phyloP scores from a whole-genome alignment of 805 yeast species.

The Kuraishia hungarica region DNA sequence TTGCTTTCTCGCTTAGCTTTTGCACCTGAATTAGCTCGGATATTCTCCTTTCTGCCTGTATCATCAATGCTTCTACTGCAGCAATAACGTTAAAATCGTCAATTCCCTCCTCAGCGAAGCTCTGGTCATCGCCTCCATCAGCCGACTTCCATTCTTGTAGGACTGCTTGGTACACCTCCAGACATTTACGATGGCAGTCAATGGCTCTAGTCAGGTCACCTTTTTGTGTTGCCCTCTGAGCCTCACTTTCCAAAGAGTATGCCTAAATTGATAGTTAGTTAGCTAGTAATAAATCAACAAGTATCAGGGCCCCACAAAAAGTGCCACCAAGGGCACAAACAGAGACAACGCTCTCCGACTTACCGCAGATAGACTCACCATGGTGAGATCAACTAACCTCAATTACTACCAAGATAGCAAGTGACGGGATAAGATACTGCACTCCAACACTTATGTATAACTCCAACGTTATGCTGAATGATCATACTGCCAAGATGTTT shows the following conservation, averaged over 20 bases:
- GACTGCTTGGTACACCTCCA: conserved; percentile 19
- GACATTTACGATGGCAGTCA: conserved; percentile 26
- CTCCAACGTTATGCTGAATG: too few species aligned
- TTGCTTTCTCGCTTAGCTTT: conserved; percentile 4
- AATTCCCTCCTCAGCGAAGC: not conserved
- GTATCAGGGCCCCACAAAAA: not conserved
- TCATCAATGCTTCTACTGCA: conserved; percentile 12
- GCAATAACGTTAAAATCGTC: conserved; percentile 14
- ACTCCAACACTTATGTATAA: too few species aligned
- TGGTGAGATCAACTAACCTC: not conserved
- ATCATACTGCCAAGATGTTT: too few species aligned
- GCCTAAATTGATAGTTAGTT: conserved; percentile 26
- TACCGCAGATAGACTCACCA: not conserved
- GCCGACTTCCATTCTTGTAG: not conserved
- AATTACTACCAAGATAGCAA: not conserved
- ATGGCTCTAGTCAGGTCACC: conserved; percentile 35
- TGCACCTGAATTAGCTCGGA: conserved; percentile 12
- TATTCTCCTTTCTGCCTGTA: conserved; percentile 16
- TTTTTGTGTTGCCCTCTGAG: conserved; percentile 37
- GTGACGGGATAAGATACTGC: too few species aligned
- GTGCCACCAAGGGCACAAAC: not conserved
- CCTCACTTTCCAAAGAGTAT: conserved; percentile 41
- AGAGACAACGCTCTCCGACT: not conserved
- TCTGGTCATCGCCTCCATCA: not conserved
- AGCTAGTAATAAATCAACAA: too few species aligned